Percentiles rank a stretch among this genome's conserved stretches.
Conservation (phyloP, 2,329 filamentous ascomycete genomes). For the Aspergillus fumigatiaffinis region DNA sequence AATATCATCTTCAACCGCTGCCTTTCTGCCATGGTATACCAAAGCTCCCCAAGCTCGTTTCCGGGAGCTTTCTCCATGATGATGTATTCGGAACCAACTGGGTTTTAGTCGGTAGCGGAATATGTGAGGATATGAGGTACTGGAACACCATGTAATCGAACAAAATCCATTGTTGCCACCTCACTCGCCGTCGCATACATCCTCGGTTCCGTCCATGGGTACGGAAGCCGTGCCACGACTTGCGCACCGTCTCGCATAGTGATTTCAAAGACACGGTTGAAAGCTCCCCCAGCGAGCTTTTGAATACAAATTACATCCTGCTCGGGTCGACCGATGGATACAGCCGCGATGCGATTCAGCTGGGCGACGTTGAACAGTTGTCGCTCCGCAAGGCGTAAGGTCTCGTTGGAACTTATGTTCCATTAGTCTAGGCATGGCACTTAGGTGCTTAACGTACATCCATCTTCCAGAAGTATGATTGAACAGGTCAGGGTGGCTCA, state of each 20-base stretch:
- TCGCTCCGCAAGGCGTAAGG: too few species aligned
- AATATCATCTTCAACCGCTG: conserved; percentile 10
- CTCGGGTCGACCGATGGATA: conserved; percentile 6
- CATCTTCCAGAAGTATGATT: too few species aligned
- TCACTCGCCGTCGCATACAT: conserved; percentile 33
- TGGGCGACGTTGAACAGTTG: too few species aligned
- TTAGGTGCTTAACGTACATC: too few species aligned
- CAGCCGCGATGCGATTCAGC: conserved; percentile 9
- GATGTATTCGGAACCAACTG: conserved; percentile 39
- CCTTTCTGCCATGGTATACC: conserved; percentile 22
- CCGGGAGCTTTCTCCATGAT: conserved; percentile 36
- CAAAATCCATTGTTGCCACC: conserved; percentile 36
- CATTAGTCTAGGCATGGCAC: too few species aligned
- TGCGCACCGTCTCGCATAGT: conserved; percentile 18
- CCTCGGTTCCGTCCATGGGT: conserved; percentile 23
- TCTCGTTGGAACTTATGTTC: too few species aligned
- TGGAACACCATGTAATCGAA: conserved; percentile 28
- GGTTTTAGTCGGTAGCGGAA: too few species aligned
- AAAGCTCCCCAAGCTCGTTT: conserved; percentile 26
- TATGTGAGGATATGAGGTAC: conserved; percentile 34
- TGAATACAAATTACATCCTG: neutral
- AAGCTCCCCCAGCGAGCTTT: conserved; percentile 28
- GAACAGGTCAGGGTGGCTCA: too few species aligned
- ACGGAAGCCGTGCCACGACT: conserved; percentile 23
- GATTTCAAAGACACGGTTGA: conserved; percentile 24